A percentile compares a stretch with the other conserved stretches of the same genome.
Conservation (phyloP, 352 stramenopile species). For the Pythium brachiatum region DNA sequence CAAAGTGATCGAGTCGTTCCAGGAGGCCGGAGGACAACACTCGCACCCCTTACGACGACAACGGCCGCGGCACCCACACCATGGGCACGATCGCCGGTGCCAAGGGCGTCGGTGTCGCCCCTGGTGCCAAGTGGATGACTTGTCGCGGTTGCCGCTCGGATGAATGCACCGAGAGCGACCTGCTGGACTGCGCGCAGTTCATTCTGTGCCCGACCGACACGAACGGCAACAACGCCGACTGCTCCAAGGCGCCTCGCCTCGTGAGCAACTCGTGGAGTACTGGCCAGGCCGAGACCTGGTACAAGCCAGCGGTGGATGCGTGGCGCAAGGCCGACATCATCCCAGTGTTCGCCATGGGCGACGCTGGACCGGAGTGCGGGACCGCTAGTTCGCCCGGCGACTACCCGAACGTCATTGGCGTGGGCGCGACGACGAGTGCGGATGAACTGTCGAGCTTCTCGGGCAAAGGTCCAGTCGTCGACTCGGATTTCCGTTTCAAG, state of each 20-base stretch:
- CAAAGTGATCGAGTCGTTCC: not conserved
- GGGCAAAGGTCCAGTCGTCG: constrained; percentile 22
- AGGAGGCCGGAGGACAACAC: constrained; percentile 12
- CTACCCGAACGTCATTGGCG: constrained; percentile 6
- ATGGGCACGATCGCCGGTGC: too few species aligned
- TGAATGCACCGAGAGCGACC: constrained; percentile 14
- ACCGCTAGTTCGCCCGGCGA: constrained; percentile 18
- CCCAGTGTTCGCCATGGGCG: constrained; percentile 20
- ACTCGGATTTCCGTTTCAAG: constrained; percentile 22
- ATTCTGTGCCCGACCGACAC: constrained; percentile 30
- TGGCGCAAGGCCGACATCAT: constrained; percentile 25
- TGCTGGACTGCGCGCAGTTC: constrained; percentile 27
- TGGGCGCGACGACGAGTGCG: constrained; percentile 5
- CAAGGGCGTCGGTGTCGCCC: too few species aligned
- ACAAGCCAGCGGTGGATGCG: constrained; percentile 7
- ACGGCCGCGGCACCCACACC: too few species aligned
- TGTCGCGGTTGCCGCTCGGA: constrained; percentile 21
- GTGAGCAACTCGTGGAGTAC: constrained; percentile 24
- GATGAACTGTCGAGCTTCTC: constrained; percentile 25
- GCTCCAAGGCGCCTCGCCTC: constrained; percentile 11
- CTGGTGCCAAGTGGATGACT: constrained; percentile 15
- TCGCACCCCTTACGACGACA: constrained; percentile 10
- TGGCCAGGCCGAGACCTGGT: constrained; percentile 13
- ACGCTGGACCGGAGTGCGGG: constrained; percentile 16
- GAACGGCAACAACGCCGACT: too few species aligned